Percentiles rank a stretch among this genome's conserved stretches.
phyloP scores from a whole-genome alignment of 345 rosid genomes.

The Lepidium didymum region DNA sequence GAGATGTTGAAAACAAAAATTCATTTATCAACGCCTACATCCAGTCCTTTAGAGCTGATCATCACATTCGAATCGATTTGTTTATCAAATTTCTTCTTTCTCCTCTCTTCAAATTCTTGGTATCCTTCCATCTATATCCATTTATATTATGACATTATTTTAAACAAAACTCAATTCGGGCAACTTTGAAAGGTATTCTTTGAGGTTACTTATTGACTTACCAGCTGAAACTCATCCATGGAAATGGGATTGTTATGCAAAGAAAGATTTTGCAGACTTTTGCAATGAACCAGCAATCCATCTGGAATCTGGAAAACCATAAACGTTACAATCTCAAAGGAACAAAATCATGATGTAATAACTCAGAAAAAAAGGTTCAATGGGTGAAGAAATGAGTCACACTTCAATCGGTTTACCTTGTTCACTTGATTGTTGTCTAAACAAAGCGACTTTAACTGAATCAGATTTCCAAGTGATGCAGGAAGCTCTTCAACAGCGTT shows the following conservation, averaged over 20 bases:
- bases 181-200: background rate
- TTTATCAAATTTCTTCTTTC: conserved; percentile 92
- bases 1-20: background rate
- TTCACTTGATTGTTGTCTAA: conserved; percentile 63
- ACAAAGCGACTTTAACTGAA: conserved; percentile 70
- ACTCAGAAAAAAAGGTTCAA: background rate
- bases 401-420: conserved; percentile 41
- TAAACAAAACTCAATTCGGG: background rate
- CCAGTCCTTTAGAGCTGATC: conserved; percentile 93
- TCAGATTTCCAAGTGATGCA: conserved; percentile 67
- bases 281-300: conserved; percentile 72
- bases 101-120: conserved; percentile 79
- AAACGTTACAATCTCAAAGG: background rate
- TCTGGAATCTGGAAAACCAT: conserved; percentile 54
- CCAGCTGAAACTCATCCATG: conserved; percentile 95
- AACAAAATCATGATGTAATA: background rate
- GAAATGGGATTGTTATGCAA: conserved; percentile 83
- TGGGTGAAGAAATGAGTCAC: background rate
- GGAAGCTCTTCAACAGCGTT: conserved; percentile 77
- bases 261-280: conserved; percentile 78
- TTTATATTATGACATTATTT: background rate
- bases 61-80: conserved; percentile 94
- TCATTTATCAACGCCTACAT: conserved; percentile 74
- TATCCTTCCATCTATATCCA: conserved; percentile 86
- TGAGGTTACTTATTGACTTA: conserved; percentile 20